Evolutionary conservation across 139 green algal genomes (phyloP), one percentile per base, ranked within the genome.

Genomic region (Eudorina sp.): DNA sequence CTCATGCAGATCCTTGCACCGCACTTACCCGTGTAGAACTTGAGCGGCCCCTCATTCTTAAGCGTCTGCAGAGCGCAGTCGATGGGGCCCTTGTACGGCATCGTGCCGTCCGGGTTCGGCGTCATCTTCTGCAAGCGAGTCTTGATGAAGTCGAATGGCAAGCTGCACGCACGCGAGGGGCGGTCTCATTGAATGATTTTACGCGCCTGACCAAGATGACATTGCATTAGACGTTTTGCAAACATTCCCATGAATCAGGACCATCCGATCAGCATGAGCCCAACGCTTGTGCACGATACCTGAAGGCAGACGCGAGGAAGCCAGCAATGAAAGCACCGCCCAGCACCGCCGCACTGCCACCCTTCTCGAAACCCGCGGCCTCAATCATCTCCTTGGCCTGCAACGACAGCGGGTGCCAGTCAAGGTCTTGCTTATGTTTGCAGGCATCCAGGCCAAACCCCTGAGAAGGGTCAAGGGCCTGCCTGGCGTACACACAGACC

Each of bases 141-240:
- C 95, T 99, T 99, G 77, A 99, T 94, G 89, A 98, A 99, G 93
- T 99, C 98, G 91, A 99, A 99, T 23, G 98, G 98, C 90, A 99
- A 92, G 77, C 83, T 88, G 82, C 70, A 27, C 34, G 70, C 70
- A 79, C 58, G n/a, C n/a, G n/a, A n/a, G n/a, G n/a, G n/a, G n/a
- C n/a, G n/a, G n/a, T n/a, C n/a, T n/a, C n/a, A n/a, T n/a, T n/a
- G n/a, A n/a, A n/a, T n/a, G n/a, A n/a, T n/a, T n/a, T n/a, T n/a
- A n/a, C n/a, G n/a, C n/a, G n/a, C n/a, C n/a, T n/a, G n/a, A n/a
- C n/a, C n/a, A n/a, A n/a, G n/a, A n/a, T n/a, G n/a, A n/a, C n/a
- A n/a, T n/a, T n/a, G n/a, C n/a, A n/a, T n/a, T n/a, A n/a, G n/a
- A n/a, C n/a, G n/a, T n/a, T n/a, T n/a, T n/a, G n/a, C n/a, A n/a